phyloP scores from a whole-genome alignment of 345 rosid genomes.

The Trapa bicornis region DNA sequence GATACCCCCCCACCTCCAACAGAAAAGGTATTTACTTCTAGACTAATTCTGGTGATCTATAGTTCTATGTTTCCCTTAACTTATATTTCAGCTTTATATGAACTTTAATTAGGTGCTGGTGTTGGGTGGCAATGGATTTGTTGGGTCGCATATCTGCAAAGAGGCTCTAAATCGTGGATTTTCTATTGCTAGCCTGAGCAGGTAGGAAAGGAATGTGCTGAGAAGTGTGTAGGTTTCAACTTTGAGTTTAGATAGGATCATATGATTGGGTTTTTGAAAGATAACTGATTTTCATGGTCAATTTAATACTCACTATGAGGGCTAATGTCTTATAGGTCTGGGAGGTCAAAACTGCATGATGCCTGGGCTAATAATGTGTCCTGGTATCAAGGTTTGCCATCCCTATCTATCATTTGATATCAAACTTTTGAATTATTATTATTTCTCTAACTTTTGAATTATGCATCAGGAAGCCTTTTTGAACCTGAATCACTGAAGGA shows the following conservation, averaged over 20 bases:
- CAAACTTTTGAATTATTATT: not conserved
- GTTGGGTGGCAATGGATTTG: constrained; percentile 96
- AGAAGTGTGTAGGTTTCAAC: not conserved
- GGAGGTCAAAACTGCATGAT: constrained; percentile 57
- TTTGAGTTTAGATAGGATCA: not conserved
- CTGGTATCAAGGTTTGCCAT: constrained; percentile 73
- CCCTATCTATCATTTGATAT: constrained; percentile 2
- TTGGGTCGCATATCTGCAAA: constrained; percentile 80
- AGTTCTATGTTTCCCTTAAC: not conserved
- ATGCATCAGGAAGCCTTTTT: constrained; percentile 56
- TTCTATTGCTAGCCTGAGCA: constrained; percentile 85
- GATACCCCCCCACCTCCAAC: constrained; percentile 61
- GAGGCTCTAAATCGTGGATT: constrained; percentile 77
- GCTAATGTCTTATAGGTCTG: constrained; percentile 48
- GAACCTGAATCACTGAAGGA: constrained; percentile 76
- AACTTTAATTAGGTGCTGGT: constrained; percentile 62
- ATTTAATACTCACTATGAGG: not conserved
- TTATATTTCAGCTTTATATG: not conserved
- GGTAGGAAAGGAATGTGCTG: constrained; percentile 28
- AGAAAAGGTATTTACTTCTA: constrained; percentile 46
- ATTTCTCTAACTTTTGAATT: constrained; percentile 10
- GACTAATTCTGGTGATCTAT: not conserved
- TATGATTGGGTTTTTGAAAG: not conserved
- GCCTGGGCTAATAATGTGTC: constrained; percentile 63
- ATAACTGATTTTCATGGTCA: not conserved